Percentiles rank a stretch among this genome's conserved stretches.
Evolutionary conservation across 2,329 filamentous ascomycete genomes (phyloP).

Genomic region (Claviceps purpurea): DNA sequence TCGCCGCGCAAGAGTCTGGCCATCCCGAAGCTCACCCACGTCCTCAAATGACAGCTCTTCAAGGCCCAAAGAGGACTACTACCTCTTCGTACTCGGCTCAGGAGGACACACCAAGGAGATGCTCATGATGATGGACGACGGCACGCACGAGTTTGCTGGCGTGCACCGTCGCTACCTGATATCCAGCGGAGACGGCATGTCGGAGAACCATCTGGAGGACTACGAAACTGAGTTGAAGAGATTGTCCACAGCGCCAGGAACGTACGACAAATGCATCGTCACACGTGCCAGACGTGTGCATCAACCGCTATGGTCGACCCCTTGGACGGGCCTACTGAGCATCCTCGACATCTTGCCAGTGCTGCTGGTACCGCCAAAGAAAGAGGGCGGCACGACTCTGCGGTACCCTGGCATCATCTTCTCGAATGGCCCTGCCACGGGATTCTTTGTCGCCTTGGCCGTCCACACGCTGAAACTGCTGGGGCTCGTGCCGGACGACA

Average conservation of each 20-base stretch:
- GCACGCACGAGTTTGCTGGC: constrained; percentile 33
- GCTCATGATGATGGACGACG: constrained; percentile 62
- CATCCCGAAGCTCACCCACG: not conserved
- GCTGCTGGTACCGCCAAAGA: constrained; percentile 27
- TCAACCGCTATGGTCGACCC: constrained; percentile 63
- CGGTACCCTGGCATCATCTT: constrained; percentile 61
- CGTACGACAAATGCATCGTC: constrained; percentile 53
- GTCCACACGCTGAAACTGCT: constrained; percentile 35
- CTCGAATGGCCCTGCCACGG: constrained; percentile 81
- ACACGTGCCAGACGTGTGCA: constrained; percentile 70
- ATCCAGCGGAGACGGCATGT: constrained; percentile 59
- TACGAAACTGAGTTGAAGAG: constrained; percentile 23
- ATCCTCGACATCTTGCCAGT: constrained; percentile 48
- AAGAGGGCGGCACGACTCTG: constrained; percentile 11
- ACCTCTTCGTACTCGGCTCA: constrained; percentile 76
- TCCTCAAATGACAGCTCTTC: not conserved
- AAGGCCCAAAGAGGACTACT: constrained; percentile 28
- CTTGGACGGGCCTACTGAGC: constrained; percentile 52
- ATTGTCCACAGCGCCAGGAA: constrained; percentile 23
- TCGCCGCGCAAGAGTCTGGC: constrained; percentile 11
- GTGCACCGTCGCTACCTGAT: constrained; percentile 72
- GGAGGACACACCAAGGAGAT: constrained; percentile 95
- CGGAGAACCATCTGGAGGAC: constrained; percentile 52
- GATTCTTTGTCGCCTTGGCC: constrained; percentile 54
- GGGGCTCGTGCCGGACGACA: constrained; percentile 30